phyloP scores from a whole-genome alignment of 2,329 filamentous ascomycete genomes.

The Pseudopithomyces maydicus region DNA sequence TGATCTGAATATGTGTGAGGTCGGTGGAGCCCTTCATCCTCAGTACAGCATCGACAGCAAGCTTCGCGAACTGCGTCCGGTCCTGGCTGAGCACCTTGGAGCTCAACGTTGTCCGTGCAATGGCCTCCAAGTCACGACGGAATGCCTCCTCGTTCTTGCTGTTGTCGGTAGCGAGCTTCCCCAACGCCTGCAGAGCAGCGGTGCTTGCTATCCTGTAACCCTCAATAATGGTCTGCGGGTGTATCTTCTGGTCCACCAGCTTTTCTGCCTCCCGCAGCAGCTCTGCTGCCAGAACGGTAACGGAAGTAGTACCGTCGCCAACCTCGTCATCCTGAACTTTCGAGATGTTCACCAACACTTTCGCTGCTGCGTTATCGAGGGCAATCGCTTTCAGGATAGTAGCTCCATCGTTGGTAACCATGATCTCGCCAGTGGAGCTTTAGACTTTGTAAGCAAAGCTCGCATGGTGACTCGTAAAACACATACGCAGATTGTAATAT shows the following conservation, averaged over 20 bases:
- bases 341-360: slow-evolving; percentile 98
- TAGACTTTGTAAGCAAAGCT: slow-evolving; percentile 27
- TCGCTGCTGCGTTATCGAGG: slow-evolving; percentile 96
- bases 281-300: slow-evolving; percentile 92
- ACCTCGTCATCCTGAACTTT: slow-evolving; percentile 99
- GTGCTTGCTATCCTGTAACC: slow-evolving; percentile 96
- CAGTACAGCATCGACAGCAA: slow-evolving; percentile 90
- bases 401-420: slow-evolving; percentile 98
- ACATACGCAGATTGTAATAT: slow-evolving; percentile 92
- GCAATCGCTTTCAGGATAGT: slow-evolving; percentile 98
- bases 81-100: slow-evolving; percentile 97
- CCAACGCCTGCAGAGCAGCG: slow-evolving; percentile 83
- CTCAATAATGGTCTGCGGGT: slow-evolving; percentile 99
- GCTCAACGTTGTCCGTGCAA: slow-evolving; percentile 93
- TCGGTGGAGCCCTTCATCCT: slow-evolving; percentile 89
- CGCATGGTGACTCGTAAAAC: slow-evolving; percentile 3
- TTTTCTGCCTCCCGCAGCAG: slow-evolving; percentile 95
- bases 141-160: slow-evolving; percentile 83
- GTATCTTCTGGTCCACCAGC: slow-evolving; percentile 96
- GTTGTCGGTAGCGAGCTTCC: slow-evolving; percentile 85
- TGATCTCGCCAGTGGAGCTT: slow-evolving; percentile 92
- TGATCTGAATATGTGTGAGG: slow-evolving; percentile 97
- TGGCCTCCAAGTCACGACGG: slow-evolving; percentile 85
- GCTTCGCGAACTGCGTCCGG: slow-evolving; percentile 84
- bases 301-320: slow-evolving; percentile 97